Evolutionary conservation across 257 asterid genomes (phyloP), one percentile per base, ranked within the genome.

Genomic region (Gentiana macrophylla): DNA sequence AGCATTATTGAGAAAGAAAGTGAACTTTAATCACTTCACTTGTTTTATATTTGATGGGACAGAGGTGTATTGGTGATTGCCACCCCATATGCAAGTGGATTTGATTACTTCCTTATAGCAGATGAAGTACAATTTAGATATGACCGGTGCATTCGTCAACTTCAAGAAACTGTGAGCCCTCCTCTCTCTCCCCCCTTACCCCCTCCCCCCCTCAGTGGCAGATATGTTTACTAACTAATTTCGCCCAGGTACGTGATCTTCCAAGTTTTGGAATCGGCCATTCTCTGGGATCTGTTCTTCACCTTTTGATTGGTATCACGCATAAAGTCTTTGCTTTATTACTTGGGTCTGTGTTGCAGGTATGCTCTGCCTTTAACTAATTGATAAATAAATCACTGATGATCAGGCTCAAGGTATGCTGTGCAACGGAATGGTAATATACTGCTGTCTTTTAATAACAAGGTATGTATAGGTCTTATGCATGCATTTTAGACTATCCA

Each of bases 31-130:
- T 69, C 49, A 61, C 60, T 50, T 60, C 38, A 24, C 58, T 66
- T 37, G 37, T 61, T 53, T 52, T 37, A 70, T 24, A 52, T 60
- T 63, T 67, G 66, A 53, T 73, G 79, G 57, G 56, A 57, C 89
- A 90, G 97, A 81, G 97, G 86, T 58, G 56, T 77, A 60, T 59
- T 89, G 79, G 86, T 89, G 63, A 82, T 89, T 68, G 97, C 95
- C 57, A 89, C 95, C 32, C 97, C 97, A 62, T 89, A 80, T 79
- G 88, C 97, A 59, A 86, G 97, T 70, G 94, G 97, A 54, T 86
- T 89, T 72, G 95, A 89, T 64, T 86, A 89, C 82, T 86, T 86
- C 77, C 81, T 76, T 68, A 90, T 90, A 65, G 95, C 97, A 46
- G 96, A 86, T 73, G 97, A 90, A 78, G 94, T 72, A 70, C 96